These are phyloP conservation scores for Collariella sp. DNA, from an alignment of 495 filamentous ascomycete species.

Conservation along the genomic window DNA sequence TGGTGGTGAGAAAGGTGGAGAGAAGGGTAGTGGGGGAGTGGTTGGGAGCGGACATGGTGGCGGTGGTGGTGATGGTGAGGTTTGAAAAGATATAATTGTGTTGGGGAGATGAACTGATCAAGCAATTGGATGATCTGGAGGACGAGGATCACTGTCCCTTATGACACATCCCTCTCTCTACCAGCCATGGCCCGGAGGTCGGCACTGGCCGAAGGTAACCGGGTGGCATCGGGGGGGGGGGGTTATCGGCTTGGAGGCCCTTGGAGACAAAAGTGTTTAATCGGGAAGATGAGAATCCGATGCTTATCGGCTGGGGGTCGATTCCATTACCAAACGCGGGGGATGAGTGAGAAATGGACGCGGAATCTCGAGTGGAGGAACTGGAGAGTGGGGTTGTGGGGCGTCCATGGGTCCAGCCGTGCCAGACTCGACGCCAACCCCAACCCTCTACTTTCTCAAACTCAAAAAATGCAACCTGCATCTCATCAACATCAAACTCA, in stretches of 20 bases:
- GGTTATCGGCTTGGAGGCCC: background rate
- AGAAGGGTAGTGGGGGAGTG: slow-evolving; percentile 24
- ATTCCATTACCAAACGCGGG: too few relatives aligned
- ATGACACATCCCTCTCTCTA: background rate
- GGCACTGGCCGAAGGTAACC: slow-evolving; percentile 1
- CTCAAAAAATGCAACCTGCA: too few relatives aligned
- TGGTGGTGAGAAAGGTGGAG: slow-evolving; percentile 24
- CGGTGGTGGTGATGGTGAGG: background rate
- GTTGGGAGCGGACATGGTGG: slow-evolving; percentile 14
- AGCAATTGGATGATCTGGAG: too few relatives aligned
- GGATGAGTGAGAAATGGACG: too few relatives aligned
- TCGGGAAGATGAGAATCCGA: background rate
- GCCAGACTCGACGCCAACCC: background rate
- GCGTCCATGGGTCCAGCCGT: too few relatives aligned
- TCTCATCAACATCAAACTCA: too few relatives aligned
- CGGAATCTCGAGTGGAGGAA: too few relatives aligned
- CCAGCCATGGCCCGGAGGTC: background rate
- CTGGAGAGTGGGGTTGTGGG: too few relatives aligned
- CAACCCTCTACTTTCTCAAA: background rate
- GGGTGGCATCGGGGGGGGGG: background rate
- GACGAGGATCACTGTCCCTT: too few relatives aligned
- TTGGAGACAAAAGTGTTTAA: background rate
- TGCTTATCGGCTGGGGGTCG: background rate
- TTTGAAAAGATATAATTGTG: background rate
- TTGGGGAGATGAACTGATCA: too few relatives aligned